A percentile compares a stretch with the other conserved stretches of the same genome.
Evolutionary conservation across 257 asterid species (phyloP).

Genomic region (Coffea eugenioides): DNA sequence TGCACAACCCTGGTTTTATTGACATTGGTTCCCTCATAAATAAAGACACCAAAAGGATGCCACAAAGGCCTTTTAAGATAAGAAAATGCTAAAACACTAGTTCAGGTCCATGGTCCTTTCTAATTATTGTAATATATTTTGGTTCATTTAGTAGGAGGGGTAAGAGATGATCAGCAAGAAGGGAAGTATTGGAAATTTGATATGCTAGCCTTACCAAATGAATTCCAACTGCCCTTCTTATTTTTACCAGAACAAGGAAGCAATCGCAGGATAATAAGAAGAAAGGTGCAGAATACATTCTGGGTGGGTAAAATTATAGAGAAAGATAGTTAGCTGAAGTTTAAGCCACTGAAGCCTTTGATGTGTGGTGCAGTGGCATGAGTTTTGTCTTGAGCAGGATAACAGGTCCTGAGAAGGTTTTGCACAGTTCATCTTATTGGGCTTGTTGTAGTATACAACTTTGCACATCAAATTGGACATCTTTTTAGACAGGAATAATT

Average conservation of each 20-base stretch:
- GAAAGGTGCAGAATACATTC: neutral
- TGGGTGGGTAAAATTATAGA: neutral
- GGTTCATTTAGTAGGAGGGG: neutral
- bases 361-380: neutral
- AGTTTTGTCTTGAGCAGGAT: neutral
- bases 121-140: neutral
- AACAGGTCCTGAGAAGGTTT: neutral
- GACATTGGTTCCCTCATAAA: neutral
- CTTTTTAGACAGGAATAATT: neutral
- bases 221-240: neutral
- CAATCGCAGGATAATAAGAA: neutral
- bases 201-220: neutral
- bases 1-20: neutral
- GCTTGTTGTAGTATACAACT: neutral
- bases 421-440: neutral
- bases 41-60: neutral
- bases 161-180: neutral
- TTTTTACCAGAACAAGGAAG: neutral
- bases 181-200: neutral
- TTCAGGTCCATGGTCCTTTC: neutral
- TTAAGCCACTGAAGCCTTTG: neutral
- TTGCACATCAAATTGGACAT: neutral
- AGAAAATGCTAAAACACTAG: neutral
- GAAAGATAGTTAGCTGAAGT: neutral
- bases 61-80: neutral